Base-by-base conservation (phyloP, 23 red algal genomes). In the Gracilaria caudata region DNA sequence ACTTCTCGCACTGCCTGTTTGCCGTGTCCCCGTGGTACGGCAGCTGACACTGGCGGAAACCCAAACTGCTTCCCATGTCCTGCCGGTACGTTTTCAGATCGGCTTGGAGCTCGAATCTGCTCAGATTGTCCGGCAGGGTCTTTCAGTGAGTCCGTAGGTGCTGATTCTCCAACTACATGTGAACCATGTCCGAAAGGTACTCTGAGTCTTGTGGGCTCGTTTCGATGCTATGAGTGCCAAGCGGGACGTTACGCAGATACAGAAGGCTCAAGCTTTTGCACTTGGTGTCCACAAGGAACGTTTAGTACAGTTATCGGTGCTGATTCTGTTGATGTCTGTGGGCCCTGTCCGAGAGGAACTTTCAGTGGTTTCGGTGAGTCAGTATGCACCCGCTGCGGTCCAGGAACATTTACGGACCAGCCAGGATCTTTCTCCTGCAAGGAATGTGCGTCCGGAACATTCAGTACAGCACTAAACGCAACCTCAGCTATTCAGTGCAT, bases 241-340 rank as follows among this genome's bases (percentile, higher is more conserved):
- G 65, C 55, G 0, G 82, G 82, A 7, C 64, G 65, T 28, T 86
- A 65, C 26, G 55, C 60, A 3, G 68, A 86, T 36, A 51, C 44
- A 4, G 37, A 35, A 8, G 82, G 82, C 20, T 71, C 82, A 4
- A 73, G 39, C 43, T 55, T 43, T 29, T 86, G 82, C 49, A 86
- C 55, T 23, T 55, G 43, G 82, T 86, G 82, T 47, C 82, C 82
- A 19, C 38, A 56, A 19, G 82, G 82, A 32, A 86, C 82, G 7
- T 68, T 72, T 0, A 86, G 68, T 23, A 34, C 39, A 6, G 40
- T 34, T 49, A 49, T 57, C 20, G 82, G 82, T 19, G 30, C 61
- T 4, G 64, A 57, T 5, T 72, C 61, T 10, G 28, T 20, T 17
- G 45, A 56, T 43, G 33, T 21, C 28, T 86, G 82, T 21, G 29